Base-by-base conservation (phyloP, 257 asterid species). In the Lycium barbarum region DNA sequence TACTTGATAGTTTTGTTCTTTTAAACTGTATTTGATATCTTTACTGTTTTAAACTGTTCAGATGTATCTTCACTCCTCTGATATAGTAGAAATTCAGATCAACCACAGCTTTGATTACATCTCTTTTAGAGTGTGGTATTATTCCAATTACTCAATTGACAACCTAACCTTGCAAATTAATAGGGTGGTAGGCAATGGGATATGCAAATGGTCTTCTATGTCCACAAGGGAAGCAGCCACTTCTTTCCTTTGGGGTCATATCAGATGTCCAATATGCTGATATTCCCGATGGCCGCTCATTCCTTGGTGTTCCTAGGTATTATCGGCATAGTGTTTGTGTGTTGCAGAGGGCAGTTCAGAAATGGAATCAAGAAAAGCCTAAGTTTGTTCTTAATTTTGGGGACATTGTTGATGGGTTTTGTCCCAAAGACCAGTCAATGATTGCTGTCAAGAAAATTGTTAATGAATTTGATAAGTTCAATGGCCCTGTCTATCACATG, bases 191-290 rank as follows among this genome's bases (percentile, higher is more conserved):
- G 86, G 85, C 83, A 68, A 93, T 96, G 98, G 94, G 91, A 26
- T 88, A 88, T 85, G 87, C 87, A 85, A 90, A 93, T 72, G 93
- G 93, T 36, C 76, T 89, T 54, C 82, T 87, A 22, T 76, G 61
- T 66, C 86, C 86, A 67, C 87, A 76, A 53, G 90, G 89, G 86
- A 90, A 89, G 87, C 88, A 90, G 71, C 99, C 99, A 58, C 94
- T 95, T 76, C 84, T 94, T 78, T 95, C 99, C 76, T 95, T 95
- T n/a, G 99, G 99, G 6, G 95, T 97, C 62, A 97, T 97, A 84
- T 87, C 99, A 9, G 99, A 97, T 87, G 97, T 97, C 84, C 99
- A 97, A 71, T 97, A 92, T 70, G 99, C 99, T 17, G 98, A 97
- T 78, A 97, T 97, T 88, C 95, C 98, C 1, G 94, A 97, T 74